Conservation (phyloP, 257 asterid species). For the Scutellaria baicalensis region DNA sequence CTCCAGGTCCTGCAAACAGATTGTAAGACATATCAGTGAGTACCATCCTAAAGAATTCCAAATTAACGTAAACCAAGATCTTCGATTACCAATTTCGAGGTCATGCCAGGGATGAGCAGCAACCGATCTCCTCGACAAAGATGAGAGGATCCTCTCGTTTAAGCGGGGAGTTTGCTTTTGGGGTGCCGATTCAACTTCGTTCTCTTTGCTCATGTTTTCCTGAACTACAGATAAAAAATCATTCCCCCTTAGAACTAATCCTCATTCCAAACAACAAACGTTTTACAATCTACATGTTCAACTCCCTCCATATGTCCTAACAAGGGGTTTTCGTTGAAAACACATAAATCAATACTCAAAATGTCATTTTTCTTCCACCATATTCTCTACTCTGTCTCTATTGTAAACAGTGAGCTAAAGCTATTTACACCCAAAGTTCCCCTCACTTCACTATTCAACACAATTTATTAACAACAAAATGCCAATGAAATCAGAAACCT, state of each 20-base stretch:
- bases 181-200: neutral
- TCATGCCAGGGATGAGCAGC: constrained; percentile 73
- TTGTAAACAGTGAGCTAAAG: too few relatives aligned
- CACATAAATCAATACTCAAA: too few relatives aligned
- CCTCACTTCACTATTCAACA: too few relatives aligned
- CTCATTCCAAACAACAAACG: neutral
- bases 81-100: constrained; percentile 42
- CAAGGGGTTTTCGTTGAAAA: too few relatives aligned
- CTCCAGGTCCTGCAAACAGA: constrained; percentile 47
- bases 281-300: neutral
- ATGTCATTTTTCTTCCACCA: too few relatives aligned
- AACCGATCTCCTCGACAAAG: constrained; percentile 46
- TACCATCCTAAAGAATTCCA: neutral
- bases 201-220: constrained; percentile 27
- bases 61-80: neutral
- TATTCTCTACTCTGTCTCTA: too few relatives aligned
- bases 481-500: neutral
- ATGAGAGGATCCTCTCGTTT: constrained; percentile 59
- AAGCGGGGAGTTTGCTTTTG: constrained; percentile 16
- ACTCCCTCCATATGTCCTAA: neutral
- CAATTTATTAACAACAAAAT: neutral
- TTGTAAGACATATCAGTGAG: neutral
- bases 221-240: neutral
- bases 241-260: neutral
- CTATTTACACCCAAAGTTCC: too few relatives aligned